Percentiles rank a stretch among this genome's conserved stretches.
Evolutionary conservation across 2,329 filamentous ascomycete species (phyloP).

Genomic region (Pseudofabraea citricarpa): DNA sequence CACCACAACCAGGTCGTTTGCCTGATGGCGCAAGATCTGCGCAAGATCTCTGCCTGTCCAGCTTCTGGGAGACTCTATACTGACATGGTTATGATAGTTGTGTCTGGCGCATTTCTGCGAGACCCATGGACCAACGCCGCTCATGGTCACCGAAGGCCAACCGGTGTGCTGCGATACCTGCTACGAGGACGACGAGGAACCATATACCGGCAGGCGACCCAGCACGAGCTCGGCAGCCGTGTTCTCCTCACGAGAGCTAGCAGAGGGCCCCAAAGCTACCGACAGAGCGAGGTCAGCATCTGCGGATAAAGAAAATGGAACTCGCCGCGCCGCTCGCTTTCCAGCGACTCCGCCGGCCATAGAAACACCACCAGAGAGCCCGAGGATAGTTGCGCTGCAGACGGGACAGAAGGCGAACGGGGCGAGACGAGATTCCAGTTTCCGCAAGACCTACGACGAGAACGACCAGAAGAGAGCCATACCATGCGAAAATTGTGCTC

Average conservation of each 20-base stretch:
- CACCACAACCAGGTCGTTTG: slow-evolving; percentile 10
- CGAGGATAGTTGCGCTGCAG: slow-evolving; percentile 35
- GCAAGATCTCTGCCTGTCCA: neutral
- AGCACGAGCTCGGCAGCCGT: slow-evolving; percentile 22
- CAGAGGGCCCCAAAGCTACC: slow-evolving; percentile 8
- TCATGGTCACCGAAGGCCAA: slow-evolving; percentile 66
- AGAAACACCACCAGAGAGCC: slow-evolving; percentile 56
- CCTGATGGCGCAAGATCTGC: slow-evolving; percentile 10
- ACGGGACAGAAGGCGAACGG: slow-evolving; percentile 18
- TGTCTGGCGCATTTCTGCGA: slow-evolving; percentile 69
- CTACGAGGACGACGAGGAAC: slow-evolving; percentile 40
- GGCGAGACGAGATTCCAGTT: slow-evolving; percentile 51
- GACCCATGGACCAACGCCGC: slow-evolving; percentile 61
- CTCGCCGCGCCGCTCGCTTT: slow-evolving; percentile 16
- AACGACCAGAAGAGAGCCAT: slow-evolving; percentile 59
- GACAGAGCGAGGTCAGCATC: slow-evolving; percentile 10
- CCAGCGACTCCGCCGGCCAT: slow-evolving; percentile 37
- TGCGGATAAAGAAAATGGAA: slow-evolving; percentile 14
- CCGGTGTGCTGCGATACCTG: slow-evolving; percentile 57
- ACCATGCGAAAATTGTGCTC: slow-evolving; percentile 64
- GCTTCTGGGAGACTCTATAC: slow-evolving; percentile 6
- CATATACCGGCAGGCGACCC: slow-evolving; percentile 16
- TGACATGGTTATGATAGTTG: slow-evolving; percentile 40
- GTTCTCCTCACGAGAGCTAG: slow-evolving; percentile 16
- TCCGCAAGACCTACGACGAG: slow-evolving; percentile 59